Base-by-base conservation (phyloP, 768 basidiomycete genomes). In the Kwoniella dejecticola region DNA sequence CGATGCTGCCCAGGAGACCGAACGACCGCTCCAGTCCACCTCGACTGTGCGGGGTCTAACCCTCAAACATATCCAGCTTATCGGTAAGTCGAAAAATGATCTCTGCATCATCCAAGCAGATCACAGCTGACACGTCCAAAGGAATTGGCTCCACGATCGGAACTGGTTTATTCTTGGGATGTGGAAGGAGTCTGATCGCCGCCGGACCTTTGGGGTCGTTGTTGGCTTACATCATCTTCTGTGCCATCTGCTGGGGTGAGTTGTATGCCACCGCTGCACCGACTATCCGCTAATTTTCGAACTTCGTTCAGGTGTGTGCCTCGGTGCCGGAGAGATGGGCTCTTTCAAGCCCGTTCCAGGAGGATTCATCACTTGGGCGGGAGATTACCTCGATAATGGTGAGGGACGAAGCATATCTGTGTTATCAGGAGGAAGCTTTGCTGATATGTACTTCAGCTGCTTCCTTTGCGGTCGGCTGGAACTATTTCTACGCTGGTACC, bases 311-410 rank as follows among this genome's bases (percentile, higher is more conserved):
- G 41, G 55, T 10, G 36, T 57, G 6, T 57, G 55, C 24, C 55
- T 57, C 10, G 55, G 55, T 17, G 55, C 55, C 13, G 55, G 55
- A 17, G 55, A 57, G 44, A 57, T 57, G 55, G 55, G 55, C 4
- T 41, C 55, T n/a, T 57, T 57, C 55, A 57, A 57, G 19, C 55
- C 55, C 15, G 55, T 57, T 13, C 38, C 23, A 27, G 55, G 55
- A 12, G 55, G 55, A 17, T 57, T 57, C 55, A 57, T 57, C 21
- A 57, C 41, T n/a, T 57, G 55, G 55, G 55, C 55, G 13, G 26
- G 26, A 19, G 55, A 57, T 42, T 57, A 46, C 17, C 26, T 57
- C 19, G 55, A 57, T 31, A 11, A 12, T 19, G 55, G 41, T 8
- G 55, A 13, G 19, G 19, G 7, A 7, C 33, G 7, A 36, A 36